A percentile compares a stretch with the other conserved stretches of the same genome.
Conservation (phyloP, 2,329 filamentous ascomycete species). For the Fonsecaea pedrosoi region DNA sequence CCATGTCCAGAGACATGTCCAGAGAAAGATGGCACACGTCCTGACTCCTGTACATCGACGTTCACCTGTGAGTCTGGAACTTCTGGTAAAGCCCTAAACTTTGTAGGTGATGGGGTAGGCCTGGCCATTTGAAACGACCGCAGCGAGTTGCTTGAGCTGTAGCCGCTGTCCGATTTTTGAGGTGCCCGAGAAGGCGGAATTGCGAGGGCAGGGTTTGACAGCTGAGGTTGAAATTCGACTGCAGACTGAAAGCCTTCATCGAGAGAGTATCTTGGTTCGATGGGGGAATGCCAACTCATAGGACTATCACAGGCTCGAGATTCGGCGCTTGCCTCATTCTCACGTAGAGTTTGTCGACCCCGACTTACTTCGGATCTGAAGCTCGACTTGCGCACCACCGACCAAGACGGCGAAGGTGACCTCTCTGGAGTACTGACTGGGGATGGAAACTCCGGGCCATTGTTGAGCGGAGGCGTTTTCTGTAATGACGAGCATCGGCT, state of each 20-base stretch:
- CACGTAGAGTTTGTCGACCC: background rate
- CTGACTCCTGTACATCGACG: background rate
- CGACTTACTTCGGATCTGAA: slow-evolving; percentile 1
- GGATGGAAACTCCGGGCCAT: background rate
- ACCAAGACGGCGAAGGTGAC: slow-evolving; percentile 27
- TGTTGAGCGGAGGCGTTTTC: slow-evolving; percentile 9
- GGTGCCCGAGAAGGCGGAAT: slow-evolving; percentile 21
- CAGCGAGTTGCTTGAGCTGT: slow-evolving; percentile 39
- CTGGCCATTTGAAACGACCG: slow-evolving; percentile 26
- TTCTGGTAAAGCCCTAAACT: slow-evolving; percentile 9
- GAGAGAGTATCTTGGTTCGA: slow-evolving; percentile 13
- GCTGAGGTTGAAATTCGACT: slow-evolving; percentile 31
- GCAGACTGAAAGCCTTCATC: slow-evolving; percentile 31
- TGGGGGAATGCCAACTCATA: slow-evolving; percentile 26
- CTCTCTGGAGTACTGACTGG: slow-evolving; percentile 7
- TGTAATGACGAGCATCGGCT: slow-evolving; percentile 23
- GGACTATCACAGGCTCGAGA: slow-evolving; percentile 12
- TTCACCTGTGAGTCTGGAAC: slow-evolving; percentile 3
- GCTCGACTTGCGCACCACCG: slow-evolving; percentile 27
- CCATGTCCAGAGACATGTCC: background rate
- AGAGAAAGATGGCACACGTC: slow-evolving; percentile 1
- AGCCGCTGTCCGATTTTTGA: slow-evolving; percentile 40
- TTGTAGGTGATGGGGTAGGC: background rate
- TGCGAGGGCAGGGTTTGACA: slow-evolving; percentile 10
- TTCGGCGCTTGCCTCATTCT: background rate